phyloP scores from a whole-genome alignment of 2,329 filamentous ascomycete species.

The Trichophyton simii region DNA sequence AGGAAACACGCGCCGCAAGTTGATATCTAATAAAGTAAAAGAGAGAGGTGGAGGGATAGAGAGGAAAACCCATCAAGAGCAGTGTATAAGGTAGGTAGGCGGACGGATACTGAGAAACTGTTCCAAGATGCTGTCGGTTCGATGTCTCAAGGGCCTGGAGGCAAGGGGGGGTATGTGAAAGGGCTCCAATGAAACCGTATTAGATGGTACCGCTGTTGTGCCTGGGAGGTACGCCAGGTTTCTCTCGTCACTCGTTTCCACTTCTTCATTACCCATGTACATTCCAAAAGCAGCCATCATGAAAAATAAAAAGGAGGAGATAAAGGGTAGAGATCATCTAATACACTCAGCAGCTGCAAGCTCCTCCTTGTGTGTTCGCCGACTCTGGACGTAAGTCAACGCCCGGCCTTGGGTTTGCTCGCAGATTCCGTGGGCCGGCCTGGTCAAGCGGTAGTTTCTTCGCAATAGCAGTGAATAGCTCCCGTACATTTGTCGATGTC shows the following conservation, averaged over 20 bases:
- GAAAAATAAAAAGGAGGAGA: background rate
- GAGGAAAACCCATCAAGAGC: conserved; percentile 3
- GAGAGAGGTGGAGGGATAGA: conserved; percentile 15
- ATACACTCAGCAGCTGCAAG: conserved; percentile 50
- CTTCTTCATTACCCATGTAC: background rate
- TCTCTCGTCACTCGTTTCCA: background rate
- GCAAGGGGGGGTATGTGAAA: background rate
- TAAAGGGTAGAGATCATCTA: background rate
- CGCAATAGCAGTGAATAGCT: conserved; percentile 93
- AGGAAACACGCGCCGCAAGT: conserved; percentile 1
- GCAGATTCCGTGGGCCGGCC: conserved; percentile 76
- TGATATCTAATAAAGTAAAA: conserved; percentile 15
- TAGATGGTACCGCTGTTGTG: background rate
- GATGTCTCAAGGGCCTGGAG: background rate
- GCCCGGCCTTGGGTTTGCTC: conserved; percentile 50
- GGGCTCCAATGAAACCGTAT: background rate
- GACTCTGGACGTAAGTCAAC: conserved; percentile 56
- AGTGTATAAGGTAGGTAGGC: background rate
- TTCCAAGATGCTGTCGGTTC: background rate
- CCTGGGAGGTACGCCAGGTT: background rate
- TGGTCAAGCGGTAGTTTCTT: conserved; percentile 97
- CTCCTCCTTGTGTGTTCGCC: conserved; percentile 46
- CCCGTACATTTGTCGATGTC: conserved; percentile 88
- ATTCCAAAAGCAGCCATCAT: background rate
- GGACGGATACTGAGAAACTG: background rate